Evolutionary conservation across 495 filamentous ascomycete species (phyloP), one percentile per base, ranked within the genome.

Genomic region (Extremus antarcticus): DNA sequence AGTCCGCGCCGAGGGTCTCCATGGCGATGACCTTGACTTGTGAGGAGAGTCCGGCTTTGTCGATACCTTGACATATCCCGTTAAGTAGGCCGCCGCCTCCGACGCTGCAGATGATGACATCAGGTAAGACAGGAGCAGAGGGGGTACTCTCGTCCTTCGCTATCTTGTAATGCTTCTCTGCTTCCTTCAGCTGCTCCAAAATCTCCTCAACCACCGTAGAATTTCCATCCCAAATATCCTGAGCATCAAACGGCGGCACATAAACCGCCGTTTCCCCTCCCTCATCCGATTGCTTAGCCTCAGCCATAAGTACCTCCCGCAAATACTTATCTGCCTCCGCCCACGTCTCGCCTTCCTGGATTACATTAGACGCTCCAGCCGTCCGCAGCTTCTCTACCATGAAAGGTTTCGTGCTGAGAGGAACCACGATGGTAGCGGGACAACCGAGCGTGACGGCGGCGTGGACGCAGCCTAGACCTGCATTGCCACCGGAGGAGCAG

Each of bases 191-290:
- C 66, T 88, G 82, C 20, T 66, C 59, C 21, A 74, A 71, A 10
- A 95, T 66, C 68, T 98, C 91, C 56, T 84, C 79, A 21, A 95
- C 68, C 38, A 96, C 61, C 1, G 79, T 87, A 40, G 77, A 72
- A 61, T 84, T 78, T 25, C 92, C 91, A 25, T 81, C 71, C 91
- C 91, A 96, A 60, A 96, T 80, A 57, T 85, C 80, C 35, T 80
- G 73, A 68, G 94, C 79, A 66, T 98, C 89, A 62, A 98, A 98
- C n/a, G 91, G 91, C 25, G 89, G 86, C 9, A 92, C 87, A 67
- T 96, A 96, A 16, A 90, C 78, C 10, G 81, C 80, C 50, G 74
- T 67, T 47, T 58, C 57, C 64, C 47, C 53, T 22, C 35, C 63
- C 57, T 11, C 43, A 25, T 51, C 54, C n/a, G n/a, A n/a, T n/a